phyloP scores from a whole-genome alignment of 2,329 filamentous ascomycete genomes.

The Hymenoscyphus infarciens region DNA sequence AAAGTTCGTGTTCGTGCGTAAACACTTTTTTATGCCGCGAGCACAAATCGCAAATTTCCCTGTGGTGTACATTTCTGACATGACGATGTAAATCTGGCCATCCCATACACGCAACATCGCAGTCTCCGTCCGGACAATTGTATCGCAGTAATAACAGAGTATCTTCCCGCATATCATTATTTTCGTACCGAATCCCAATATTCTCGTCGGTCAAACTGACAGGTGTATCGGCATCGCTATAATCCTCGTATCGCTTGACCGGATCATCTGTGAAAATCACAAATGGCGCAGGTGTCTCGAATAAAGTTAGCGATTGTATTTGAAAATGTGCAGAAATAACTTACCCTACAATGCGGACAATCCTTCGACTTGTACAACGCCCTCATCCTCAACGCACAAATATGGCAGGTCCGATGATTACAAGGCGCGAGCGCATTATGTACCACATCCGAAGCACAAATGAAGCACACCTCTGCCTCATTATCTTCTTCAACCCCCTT shows the following conservation, averaged over 20 bases:
- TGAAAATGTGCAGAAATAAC: conserved; percentile 35
- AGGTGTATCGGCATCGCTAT: conserved; percentile 55
- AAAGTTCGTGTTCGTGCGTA: conserved; percentile 94
- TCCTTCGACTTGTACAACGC: conserved; percentile 95
- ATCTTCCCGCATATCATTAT: conserved; percentile 84
- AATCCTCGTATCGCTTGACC: conserved; percentile 82
- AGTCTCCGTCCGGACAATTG: conserved; percentile 85
- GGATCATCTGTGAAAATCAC: conserved; percentile 91
- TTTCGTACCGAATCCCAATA: conserved; percentile 88
- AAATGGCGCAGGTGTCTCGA: conserved; percentile 64
- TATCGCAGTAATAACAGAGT: conserved; percentile 84
- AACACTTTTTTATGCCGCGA: conserved; percentile 96
- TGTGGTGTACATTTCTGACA: conserved; percentile 76
- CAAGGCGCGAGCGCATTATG: conserved; percentile 89
- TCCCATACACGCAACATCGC: conserved; percentile 78
- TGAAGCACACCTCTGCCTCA: conserved; percentile 89
- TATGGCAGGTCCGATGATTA: conserved; percentile 95
- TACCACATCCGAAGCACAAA: conserved; percentile 86
- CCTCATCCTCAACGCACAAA: conserved; percentile 85
- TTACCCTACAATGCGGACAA: conserved; percentile 89
- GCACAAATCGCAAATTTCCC: conserved; percentile 89
- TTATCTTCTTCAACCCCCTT: conserved; percentile 41
- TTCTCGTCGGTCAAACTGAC: conserved; percentile 78
- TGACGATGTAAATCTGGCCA: conserved; percentile 79
- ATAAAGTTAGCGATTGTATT: conserved; percentile 8